phyloP scores from a whole-genome alignment of 495 filamentous ascomycete species.

The Parathielavia appendiculata region DNA sequence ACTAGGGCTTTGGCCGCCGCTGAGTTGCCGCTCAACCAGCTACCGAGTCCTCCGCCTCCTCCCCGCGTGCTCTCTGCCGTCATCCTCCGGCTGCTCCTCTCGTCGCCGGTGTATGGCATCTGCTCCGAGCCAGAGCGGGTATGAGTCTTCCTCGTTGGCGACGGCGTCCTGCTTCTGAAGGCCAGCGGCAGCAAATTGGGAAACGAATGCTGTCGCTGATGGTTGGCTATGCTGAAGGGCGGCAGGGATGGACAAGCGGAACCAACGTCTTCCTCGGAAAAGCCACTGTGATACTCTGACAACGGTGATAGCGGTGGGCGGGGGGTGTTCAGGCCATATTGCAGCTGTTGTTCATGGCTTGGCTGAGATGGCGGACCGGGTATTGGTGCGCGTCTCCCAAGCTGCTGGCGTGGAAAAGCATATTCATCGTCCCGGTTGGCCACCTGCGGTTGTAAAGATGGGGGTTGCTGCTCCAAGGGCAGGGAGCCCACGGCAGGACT shows the following conservation, averaged over 20 bases:
- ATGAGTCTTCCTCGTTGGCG: constrained; percentile 30
- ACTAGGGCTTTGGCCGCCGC: constrained; percentile 19
- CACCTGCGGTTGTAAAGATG: constrained; percentile 21
- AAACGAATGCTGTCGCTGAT: constrained; percentile 43
- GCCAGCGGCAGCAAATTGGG: constrained; percentile 34
- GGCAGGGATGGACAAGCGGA: constrained; percentile 22
- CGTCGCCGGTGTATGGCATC: constrained; percentile 45
- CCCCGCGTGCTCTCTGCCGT: constrained; percentile 23
- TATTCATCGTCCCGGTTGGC: constrained; percentile 21
- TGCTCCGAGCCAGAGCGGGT: constrained; percentile 29
- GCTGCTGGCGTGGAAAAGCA: constrained; percentile 21
- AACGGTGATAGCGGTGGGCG: constrained; percentile 27
- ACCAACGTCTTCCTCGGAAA: constrained; percentile 28
- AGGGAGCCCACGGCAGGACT: constrained; percentile 26
- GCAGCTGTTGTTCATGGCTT: constrained; percentile 10
- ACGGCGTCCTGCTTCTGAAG: constrained; percentile 31
- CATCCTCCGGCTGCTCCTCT: constrained; percentile 22
- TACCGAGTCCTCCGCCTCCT: constrained; percentile 26
- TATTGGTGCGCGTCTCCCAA: constrained; percentile 24
- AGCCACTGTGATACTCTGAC: constrained; percentile 37
- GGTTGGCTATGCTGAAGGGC: constrained; percentile 22
- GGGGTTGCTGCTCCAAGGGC: constrained; percentile 16
- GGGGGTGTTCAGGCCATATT: constrained; percentile 17
- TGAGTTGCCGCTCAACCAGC: constrained; percentile 33
- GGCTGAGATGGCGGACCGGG: constrained; percentile 14